Conservation (phyloP, 2,329 filamentous ascomycete genomes). For the Pseudogymnoascus sp. region DNA sequence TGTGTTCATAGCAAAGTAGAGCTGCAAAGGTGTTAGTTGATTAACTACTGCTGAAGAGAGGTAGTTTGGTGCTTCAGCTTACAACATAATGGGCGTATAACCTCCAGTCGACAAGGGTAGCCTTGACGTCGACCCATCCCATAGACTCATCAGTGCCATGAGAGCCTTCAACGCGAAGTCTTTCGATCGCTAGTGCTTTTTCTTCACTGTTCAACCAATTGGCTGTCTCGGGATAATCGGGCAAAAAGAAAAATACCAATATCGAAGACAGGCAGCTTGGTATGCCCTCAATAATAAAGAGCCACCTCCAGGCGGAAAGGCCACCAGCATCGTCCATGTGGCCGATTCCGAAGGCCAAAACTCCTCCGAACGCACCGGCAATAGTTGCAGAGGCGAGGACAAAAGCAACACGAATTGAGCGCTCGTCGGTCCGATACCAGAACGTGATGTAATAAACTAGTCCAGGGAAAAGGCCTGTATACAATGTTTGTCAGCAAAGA, state of each 20-base stretch:
- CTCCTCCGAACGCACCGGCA: slow-evolving; percentile 24
- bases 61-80: no score
- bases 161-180: slow-evolving; percentile 35
- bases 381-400: slow-evolving; percentile 25
- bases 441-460: slow-evolving; percentile 26
- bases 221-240: slow-evolving; percentile 40
- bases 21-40: no score
- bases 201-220: slow-evolving; percentile 38
- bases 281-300: slow-evolving; percentile 24
- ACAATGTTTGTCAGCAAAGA: slow-evolving; percentile 45
- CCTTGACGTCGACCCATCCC: no score
- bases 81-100: no score
- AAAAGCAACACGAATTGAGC: slow-evolving; percentile 24
- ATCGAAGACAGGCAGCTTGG: slow-evolving; percentile 27
- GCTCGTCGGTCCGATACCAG: slow-evolving; percentile 24
- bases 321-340: slow-evolving; percentile 22
- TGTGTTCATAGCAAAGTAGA: no score
- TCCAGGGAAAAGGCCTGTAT: slow-evolving; percentile 39
- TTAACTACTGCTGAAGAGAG: no score
- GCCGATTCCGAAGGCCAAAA: slow-evolving; percentile 23
- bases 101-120: no score
- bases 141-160: slow-evolving; percentile 36
- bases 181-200: slow-evolving; percentile 31
- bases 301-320: slow-evolving; percentile 24
- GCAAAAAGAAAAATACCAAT: slow-evolving; percentile 37